Percentiles rank a stretch among this genome's conserved stretches.
Conservation (phyloP, 805 yeast genomes). For the Zygosaccharomyces bailii region DNA sequence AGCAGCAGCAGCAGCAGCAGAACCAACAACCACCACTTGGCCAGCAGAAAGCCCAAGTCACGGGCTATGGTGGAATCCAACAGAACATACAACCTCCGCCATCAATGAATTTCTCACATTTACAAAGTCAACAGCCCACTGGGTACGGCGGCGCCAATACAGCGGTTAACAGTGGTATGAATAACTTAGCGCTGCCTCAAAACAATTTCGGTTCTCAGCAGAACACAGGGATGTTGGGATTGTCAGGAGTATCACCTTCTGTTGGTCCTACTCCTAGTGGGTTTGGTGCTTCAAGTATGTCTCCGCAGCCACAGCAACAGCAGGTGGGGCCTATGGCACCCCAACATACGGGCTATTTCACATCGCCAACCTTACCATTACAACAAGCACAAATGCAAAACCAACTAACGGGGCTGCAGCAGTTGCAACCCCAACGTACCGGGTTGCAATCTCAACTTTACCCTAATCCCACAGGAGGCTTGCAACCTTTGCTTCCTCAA, state of each 20-base stretch:
- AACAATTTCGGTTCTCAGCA: constrained; percentile 24
- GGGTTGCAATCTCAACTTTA: constrained; percentile 15
- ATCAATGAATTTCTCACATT: constrained; percentile 14
- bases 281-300: constrained; percentile 1
- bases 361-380: constrained; percentile 16
- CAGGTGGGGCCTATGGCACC: constrained; percentile 31
- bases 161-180: constrained; percentile 9
- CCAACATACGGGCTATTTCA: constrained; percentile 43
- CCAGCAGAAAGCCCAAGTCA: constrained; percentile 18
- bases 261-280: constrained; percentile 19
- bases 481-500: constrained; percentile 33
- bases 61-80: constrained; percentile 15
- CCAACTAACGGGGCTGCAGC: constrained; percentile 20
- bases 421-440: constrained; percentile 25
- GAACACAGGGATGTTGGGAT: constrained; percentile 5
- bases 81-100: constrained; percentile 1
- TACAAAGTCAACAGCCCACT: constrained; percentile 19
- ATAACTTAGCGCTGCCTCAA: constrained; percentile 17
- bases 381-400: constrained; percentile 13
- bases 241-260: constrained; percentile 13
- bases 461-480: constrained; percentile 33
- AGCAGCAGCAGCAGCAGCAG: constrained; percentile 16
- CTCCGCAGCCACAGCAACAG: constrained; percentile 21
- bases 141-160: constrained; percentile 32
- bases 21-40: constrained; percentile 15